A percentile compares a stretch with the other conserved stretches of the same genome.
Evolutionary conservation across 768 basidiomycete genomes (phyloP).

Genomic region (Boletus tylopilopsis): DNA sequence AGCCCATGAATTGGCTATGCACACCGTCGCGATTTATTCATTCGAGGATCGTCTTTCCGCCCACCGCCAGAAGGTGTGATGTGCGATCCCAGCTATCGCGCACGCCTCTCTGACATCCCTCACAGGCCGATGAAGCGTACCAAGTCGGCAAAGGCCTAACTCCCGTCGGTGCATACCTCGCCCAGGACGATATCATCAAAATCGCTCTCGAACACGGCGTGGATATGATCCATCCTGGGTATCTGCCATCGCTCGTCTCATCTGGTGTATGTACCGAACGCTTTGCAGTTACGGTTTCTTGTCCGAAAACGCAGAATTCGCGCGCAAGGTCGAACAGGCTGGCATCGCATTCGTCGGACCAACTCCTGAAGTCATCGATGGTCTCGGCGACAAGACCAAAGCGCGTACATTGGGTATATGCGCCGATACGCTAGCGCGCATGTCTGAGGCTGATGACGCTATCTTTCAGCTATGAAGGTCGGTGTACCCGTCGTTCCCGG

Average conservation of each 20-base stretch:
- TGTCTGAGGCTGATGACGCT: constrained; percentile 1
- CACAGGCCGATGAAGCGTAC: constrained; percentile 95
- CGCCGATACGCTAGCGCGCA: not conserved
- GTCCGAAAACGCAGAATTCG: constrained; percentile 95
- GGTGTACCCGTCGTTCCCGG: constrained; percentile 97
- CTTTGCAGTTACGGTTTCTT: constrained; percentile 86
- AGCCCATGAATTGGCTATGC: constrained; percentile 98
- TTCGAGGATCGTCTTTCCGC: constrained; percentile 95
- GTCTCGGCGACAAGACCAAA: constrained; percentile 98
- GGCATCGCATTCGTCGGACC: constrained; percentile 98
- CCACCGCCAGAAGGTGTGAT: constrained; percentile 88
- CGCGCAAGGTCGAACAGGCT: constrained; percentile 96
- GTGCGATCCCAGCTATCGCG: constrained; percentile 32
- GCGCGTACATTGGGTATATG: constrained; percentile 77
- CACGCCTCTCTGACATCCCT: constrained; percentile 24
- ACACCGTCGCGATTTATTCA: constrained; percentile 98
- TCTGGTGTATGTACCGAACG: constrained; percentile 2
- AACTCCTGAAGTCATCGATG: constrained; percentile 93
- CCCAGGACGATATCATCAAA: constrained; percentile 95
- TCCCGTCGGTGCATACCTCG: constrained; percentile 95
- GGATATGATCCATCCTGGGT: constrained; percentile 99
- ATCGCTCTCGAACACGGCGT: constrained; percentile 98
- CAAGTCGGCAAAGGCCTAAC: constrained; percentile 96
- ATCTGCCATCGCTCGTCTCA: constrained; percentile 15
- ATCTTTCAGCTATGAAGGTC: constrained; percentile 68